These are phyloP conservation scores for Exophiala sp. DNA, from an alignment of 2,329 filamentous ascomycete genomes.

Conservation along the genomic window DNA sequence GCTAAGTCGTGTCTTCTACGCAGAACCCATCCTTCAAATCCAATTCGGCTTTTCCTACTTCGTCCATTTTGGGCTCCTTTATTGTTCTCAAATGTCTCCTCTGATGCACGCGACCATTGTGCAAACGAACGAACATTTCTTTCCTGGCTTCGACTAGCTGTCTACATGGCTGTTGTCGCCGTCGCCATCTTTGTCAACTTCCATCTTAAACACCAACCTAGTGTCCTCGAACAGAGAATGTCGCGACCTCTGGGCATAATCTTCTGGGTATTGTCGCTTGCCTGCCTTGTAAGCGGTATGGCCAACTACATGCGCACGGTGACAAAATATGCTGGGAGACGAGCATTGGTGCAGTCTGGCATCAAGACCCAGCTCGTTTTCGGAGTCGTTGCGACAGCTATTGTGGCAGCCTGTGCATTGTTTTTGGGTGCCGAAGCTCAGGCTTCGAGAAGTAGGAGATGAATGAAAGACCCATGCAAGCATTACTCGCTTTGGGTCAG, in stretches of 20 bases:
- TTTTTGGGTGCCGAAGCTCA: constrained; percentile 40
- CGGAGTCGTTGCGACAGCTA: constrained; percentile 41
- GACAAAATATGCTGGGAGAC: constrained; percentile 72
- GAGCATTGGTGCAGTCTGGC: constrained; percentile 85
- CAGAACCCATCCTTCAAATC: constrained; percentile 30
- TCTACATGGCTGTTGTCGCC: constrained; percentile 87
- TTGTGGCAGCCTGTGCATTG: constrained; percentile 44
- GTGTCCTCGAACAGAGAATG: constrained; percentile 67
- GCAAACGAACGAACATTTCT: constrained; percentile 73
- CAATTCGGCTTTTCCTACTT: constrained; percentile 45
- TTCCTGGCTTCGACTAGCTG: constrained; percentile 81
- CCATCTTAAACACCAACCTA: constrained; percentile 74
- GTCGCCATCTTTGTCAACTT: constrained; percentile 91
- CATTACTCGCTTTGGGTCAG: too few species aligned
- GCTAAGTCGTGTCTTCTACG: neutral
- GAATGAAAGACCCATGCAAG: too few species aligned
- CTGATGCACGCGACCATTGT: constrained; percentile 64
- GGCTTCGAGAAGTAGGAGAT: constrained; percentile 8
- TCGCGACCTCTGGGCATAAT: constrained; percentile 79
- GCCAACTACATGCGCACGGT: constrained; percentile 84
- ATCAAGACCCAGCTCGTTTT: constrained; percentile 86
- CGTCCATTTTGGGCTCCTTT: constrained; percentile 56
- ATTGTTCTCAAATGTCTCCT: constrained; percentile 64
- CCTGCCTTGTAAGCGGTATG: constrained; percentile 73
- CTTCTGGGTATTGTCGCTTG: constrained; percentile 79